Conservation (phyloP, 1,139 yeast species). For the Candida glucosophila region DNA sequence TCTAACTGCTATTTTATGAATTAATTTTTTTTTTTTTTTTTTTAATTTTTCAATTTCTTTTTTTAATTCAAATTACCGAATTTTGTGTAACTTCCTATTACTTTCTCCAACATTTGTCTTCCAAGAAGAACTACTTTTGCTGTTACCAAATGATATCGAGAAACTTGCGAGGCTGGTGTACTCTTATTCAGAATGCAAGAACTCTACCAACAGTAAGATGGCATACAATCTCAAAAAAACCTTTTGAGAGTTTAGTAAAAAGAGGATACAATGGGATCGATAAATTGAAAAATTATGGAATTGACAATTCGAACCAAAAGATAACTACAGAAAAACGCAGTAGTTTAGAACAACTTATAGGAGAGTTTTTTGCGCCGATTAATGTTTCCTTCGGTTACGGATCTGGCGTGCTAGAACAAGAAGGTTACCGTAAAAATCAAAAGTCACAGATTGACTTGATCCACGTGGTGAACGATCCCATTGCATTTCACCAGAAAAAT, state of each 20-base stretch:
- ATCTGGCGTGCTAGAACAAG: constrained; percentile 82
- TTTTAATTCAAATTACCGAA: too few relatives aligned
- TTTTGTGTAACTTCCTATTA: too few relatives aligned
- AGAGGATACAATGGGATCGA: constrained; percentile 21
- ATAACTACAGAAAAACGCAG: constrained; percentile 36
- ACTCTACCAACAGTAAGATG: too few relatives aligned
- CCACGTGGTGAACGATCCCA: constrained; percentile 70
- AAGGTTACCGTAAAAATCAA: constrained; percentile 38
- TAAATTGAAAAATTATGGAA: constrained; percentile 16
- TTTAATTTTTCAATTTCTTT: too few relatives aligned
- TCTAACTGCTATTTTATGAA: too few relatives aligned
- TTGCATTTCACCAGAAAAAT: constrained; percentile 69
- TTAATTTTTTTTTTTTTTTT: too few relatives aligned
- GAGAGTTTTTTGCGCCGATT: constrained; percentile 61
- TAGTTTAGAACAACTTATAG: constrained; percentile 42
- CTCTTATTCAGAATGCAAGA: too few relatives aligned
- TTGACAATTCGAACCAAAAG: constrained; percentile 40
- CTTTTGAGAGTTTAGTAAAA: constrained; percentile 19
- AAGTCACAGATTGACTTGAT: constrained; percentile 77
- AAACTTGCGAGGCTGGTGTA: too few relatives aligned
- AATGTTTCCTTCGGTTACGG: constrained; percentile 88
- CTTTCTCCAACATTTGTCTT: too few relatives aligned
- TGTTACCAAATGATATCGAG: too few relatives aligned
- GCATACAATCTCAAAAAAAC: constrained; percentile 21
- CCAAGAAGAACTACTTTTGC: too few relatives aligned